Evolutionary conservation across 345 rosid species (phyloP).

Genomic region (Pugionium dolabratum): DNA sequence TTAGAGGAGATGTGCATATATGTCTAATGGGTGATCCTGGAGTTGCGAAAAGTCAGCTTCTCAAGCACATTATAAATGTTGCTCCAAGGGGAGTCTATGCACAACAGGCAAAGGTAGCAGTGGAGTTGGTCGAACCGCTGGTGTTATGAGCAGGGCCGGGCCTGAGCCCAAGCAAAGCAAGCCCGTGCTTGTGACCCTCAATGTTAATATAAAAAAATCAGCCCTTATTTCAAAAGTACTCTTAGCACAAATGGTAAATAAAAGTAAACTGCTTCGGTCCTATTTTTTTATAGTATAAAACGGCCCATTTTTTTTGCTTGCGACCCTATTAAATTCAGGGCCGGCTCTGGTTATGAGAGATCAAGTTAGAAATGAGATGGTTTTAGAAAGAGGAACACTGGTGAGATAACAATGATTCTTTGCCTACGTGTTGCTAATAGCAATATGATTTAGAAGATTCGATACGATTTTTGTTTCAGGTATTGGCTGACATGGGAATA

Average conservation of each 20-base stretch:
- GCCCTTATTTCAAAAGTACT: too few species aligned
- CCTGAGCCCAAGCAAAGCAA: too few species aligned
- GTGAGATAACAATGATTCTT: slow-evolving; percentile 47
- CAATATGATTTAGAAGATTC: slow-evolving; percentile 24
- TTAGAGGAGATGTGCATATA: slow-evolving; percentile 93
- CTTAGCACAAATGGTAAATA: too few species aligned
- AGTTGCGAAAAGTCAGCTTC: slow-evolving; percentile 98
- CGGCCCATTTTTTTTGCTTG: too few species aligned
- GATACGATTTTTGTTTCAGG: slow-evolving; percentile 52
- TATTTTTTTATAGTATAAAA: too few species aligned
- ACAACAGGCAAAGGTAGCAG: slow-evolving; percentile 98
- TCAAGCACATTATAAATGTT: slow-evolving; percentile 93
- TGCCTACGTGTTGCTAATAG: not conserved
- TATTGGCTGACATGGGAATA: slow-evolving; percentile 97
- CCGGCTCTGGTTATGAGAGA: slow-evolving; percentile 98
- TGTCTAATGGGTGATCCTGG: slow-evolving; percentile 99
- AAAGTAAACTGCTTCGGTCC: too few species aligned
- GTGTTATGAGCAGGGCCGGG: slow-evolving; percentile 96
- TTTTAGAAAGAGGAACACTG: slow-evolving; percentile 98
- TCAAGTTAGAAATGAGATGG: slow-evolving; percentile 96
- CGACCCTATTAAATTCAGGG: too few species aligned
- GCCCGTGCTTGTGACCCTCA: too few species aligned
- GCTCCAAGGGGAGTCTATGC: slow-evolving; percentile 88
- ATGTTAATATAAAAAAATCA: too few species aligned
- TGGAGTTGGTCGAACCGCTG: slow-evolving; percentile 98